These are phyloP conservation scores for Ochromonas danica DNA, from an alignment of 108 stramenopile species.

Conservation along the genomic window DNA sequence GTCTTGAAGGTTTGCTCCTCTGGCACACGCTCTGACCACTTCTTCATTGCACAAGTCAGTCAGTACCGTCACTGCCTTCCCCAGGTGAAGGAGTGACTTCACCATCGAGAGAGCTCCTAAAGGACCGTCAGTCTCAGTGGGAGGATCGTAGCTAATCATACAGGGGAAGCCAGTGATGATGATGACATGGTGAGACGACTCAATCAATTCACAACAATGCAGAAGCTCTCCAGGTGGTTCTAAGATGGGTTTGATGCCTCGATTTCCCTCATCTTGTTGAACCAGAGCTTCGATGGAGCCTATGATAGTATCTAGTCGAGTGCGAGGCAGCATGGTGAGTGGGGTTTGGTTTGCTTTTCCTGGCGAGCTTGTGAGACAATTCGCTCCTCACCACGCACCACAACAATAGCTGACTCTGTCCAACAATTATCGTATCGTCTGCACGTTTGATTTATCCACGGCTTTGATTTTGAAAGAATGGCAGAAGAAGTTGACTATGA, in stretches of 20 bases:
- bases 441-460: background rate
- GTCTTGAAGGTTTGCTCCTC: constrained; percentile 61
- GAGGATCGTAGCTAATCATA: constrained; percentile 63
- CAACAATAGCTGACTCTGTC: too few species aligned
- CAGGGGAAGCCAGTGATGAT: constrained; percentile 79
- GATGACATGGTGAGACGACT: constrained; percentile 50
- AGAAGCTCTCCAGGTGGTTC: constrained; percentile 58
- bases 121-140: constrained; percentile 82
- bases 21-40: constrained; percentile 45
- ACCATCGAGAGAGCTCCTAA: constrained; percentile 69
- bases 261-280: constrained; percentile 37
- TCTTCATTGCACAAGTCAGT: constrained; percentile 69
- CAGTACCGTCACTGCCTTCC: constrained; percentile 60
- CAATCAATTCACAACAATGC: constrained; percentile 45
- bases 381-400: too few species aligned
- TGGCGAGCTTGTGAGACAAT: too few species aligned
- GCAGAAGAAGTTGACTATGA: constrained; percentile 28
- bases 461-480: background rate
- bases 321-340: too few species aligned
- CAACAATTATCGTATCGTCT: background rate
- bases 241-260: constrained; percentile 5
- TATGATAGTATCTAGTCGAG: too few species aligned
- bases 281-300: background rate
- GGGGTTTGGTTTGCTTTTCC: too few species aligned
- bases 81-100: constrained; percentile 55